A percentile compares a stretch with the other conserved stretches of the same genome.
These are phyloP conservation scores for Ascochyta clinopodiicola DNA, from an alignment of 2,329 filamentous ascomycete species.

Conservation along the genomic window DNA sequence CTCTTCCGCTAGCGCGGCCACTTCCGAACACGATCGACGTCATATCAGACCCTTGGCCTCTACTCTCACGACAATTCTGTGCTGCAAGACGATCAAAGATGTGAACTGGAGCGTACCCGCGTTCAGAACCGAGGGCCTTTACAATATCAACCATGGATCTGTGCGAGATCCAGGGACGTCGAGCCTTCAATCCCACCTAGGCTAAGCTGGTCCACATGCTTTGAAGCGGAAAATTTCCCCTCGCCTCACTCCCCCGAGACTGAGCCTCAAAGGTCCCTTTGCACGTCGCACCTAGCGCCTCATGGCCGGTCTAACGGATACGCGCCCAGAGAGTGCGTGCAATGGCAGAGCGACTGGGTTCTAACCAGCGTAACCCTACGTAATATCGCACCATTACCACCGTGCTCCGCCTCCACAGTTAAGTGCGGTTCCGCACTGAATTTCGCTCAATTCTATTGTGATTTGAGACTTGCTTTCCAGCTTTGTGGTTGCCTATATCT, in stretches of 20 bases:
- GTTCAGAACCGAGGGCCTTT: background rate
- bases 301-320: conserved; percentile 10
- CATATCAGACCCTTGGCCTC: conserved; percentile 14
- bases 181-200: background rate
- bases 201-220: conserved; percentile 20
- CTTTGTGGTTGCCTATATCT: background rate
- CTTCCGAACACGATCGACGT: conserved; percentile 29
- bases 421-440: conserved; percentile 5
- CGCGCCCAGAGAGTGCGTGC: background rate
- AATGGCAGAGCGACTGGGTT: conserved; percentile 1
- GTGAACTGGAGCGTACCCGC: conserved; percentile 5
- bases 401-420: conserved; percentile 9
- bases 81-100: background rate
- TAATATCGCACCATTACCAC: conserved; percentile 7
- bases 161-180: background rate
- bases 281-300: conserved; percentile 18
- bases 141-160: background rate
- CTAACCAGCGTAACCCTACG: conserved; percentile 9
- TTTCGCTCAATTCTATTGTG: conserved; percentile 5
- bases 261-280: conserved; percentile 2
- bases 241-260: conserved; percentile 15
- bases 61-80: background rate
- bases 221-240: conserved; percentile 23
- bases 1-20: conserved; percentile 27
- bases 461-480: background rate